Percentiles rank a stretch among this genome's conserved stretches.
These are phyloP conservation scores for Neospora caninum DNA, from an alignment of 169 alveolate genomes.

Conservation along the genomic window DNA sequence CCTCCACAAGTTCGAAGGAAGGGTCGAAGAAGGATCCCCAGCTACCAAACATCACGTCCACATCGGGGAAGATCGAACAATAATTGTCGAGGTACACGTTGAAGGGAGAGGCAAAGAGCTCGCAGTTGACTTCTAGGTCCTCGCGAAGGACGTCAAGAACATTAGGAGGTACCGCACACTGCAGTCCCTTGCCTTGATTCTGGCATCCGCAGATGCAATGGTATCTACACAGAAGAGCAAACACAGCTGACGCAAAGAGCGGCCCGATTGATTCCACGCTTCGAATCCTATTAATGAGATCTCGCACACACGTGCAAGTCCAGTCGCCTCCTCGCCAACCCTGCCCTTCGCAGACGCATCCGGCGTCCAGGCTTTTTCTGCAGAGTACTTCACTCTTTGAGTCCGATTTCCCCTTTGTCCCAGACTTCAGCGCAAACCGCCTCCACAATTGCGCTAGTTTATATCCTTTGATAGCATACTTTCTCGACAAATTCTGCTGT, in stretches of 20 bases:
- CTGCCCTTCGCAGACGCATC: conserved; percentile 7
- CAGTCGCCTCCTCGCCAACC: conserved; percentile 31
- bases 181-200: conserved; percentile 35
- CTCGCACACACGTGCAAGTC: conserved; percentile 24
- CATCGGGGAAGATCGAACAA: conserved; percentile 45
- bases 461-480: neutral
- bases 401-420: neutral
- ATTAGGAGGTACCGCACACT: conserved; percentile 24
- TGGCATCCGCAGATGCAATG: conserved; percentile 18
- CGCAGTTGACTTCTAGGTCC: conserved; percentile 42
- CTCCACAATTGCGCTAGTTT: conserved; percentile 17
- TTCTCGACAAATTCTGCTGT: neutral
- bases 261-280: neutral
- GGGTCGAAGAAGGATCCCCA: conserved; percentile 52
- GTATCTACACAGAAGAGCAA: conserved; percentile 20
- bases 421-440: neutral
- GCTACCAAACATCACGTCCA: conserved; percentile 53
- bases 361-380: neutral
- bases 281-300: neutral
- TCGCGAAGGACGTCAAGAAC: conserved; percentile 29
- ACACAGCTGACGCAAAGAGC: neutral
- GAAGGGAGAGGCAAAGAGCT: conserved; percentile 55
- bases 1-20: neutral
- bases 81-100: conserved; percentile 10
- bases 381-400: neutral